Conservation (phyloP, 306 rosid species). For the Dalbergia cultrata region DNA sequence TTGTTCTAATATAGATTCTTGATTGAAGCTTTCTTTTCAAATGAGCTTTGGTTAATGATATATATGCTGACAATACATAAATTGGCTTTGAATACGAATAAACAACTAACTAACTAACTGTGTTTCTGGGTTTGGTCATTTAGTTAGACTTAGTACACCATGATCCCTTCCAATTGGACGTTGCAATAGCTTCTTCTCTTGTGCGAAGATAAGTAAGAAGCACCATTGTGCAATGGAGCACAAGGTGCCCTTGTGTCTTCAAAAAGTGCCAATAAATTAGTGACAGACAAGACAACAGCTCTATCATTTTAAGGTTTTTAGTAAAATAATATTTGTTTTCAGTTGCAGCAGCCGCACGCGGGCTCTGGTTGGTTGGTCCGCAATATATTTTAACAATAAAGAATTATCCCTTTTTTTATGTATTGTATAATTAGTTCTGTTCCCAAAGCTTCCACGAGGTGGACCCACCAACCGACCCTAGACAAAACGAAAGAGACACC, state of each 20-base stretch:
- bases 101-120: background rate
- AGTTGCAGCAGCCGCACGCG: conserved; percentile 68
- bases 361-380: conserved; percentile 76
- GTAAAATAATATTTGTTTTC: conserved; percentile 38
- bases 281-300: conserved; percentile 28
- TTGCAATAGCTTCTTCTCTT: background rate
- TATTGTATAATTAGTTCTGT: background rate
- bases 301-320: conserved; percentile 47
- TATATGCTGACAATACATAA: background rate
- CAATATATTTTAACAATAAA: conserved; percentile 31
- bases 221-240: background rate
- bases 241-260: background rate
- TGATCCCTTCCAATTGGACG: background rate
- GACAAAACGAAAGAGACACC: conserved; percentile 60
- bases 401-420: background rate
- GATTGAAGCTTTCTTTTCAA: background rate
- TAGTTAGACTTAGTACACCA: background rate
- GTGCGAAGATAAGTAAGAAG: background rate
- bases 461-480: conserved; percentile 71
- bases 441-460: conserved; percentile 29
- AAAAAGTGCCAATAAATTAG: conserved; percentile 58
- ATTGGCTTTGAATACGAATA: background rate
- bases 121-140: background rate
- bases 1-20: background rate
- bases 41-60: no score